Percentiles rank a stretch among this genome's conserved stretches.
Evolutionary conservation across 257 asterid species (phyloP).

Genomic region (Solanum lignicaule): DNA sequence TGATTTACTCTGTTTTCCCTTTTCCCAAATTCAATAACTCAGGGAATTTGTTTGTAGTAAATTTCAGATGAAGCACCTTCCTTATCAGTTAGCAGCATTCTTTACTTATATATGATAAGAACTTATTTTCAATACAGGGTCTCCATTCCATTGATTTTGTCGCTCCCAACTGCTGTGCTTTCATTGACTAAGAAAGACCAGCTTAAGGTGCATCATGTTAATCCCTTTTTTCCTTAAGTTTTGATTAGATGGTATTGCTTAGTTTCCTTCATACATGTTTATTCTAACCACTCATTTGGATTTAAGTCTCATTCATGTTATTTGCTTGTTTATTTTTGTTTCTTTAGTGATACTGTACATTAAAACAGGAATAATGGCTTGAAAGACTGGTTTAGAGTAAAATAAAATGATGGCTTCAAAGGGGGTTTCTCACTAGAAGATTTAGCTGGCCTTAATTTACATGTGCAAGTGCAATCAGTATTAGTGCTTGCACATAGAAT

Average conservation of each 20-base stretch:
- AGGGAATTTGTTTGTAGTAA: not conserved
- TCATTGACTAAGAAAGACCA: conserved; percentile 70
- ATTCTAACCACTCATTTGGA: not conserved
- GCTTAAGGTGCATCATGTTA: conserved; percentile 52
- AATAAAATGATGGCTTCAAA: not conserved
- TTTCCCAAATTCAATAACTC: not conserved
- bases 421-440: not conserved
- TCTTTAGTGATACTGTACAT: not conserved
- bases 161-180: conserved; percentile 75
- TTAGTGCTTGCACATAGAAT: not conserved
- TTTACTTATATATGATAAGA: not conserved
- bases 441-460: not conserved
- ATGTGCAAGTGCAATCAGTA: not conserved
- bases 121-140: conserved; percentile 41
- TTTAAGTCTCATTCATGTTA: not conserved
- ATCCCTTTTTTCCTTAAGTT: not conserved
- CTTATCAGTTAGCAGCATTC: not conserved
- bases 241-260: not conserved
- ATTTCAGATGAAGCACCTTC: not conserved
- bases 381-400: not conserved
- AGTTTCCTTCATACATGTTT: not conserved
- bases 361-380: not conserved
- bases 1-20: not conserved
- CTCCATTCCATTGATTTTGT: conserved; percentile 68
- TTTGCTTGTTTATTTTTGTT: not conserved